Evolutionary conservation across 2,329 filamentous ascomycete genomes (phyloP), one percentile per base, ranked within the genome.

Genomic region (Neofusicoccum sp.): DNA sequence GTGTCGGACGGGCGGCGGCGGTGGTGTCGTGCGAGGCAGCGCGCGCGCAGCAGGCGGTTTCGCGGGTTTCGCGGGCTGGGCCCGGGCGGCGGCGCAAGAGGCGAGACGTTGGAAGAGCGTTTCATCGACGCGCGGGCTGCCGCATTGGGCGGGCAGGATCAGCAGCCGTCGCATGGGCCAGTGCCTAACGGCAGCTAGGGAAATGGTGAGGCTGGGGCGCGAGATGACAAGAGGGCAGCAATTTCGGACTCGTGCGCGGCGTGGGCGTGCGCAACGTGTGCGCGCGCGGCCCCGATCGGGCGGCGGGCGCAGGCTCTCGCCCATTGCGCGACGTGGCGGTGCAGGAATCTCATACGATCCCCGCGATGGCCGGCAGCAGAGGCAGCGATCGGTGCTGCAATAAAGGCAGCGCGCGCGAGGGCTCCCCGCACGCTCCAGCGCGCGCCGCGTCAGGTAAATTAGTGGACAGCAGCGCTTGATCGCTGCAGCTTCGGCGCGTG

Each of bases 161-260:
- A 60, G 56, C 56, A 60, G 44, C 44, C 44, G 45, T 60, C 44
- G 56, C 56, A 60, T 49, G 44, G 56, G 33, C 56, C 56, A 60
- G 56, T 34, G 56, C 9, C 56, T 60, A 60, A 60, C 56, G 56
- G 56, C 44, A 60, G 45, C 56, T 60, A 60, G 56, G 43, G 54
- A 58, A 49, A 60, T 60, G 56, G 56, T 60, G 56, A 60, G 56
- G 43, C 56, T 60, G 56, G 56, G 4, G 41, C 39, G 54, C n/a
- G 56, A 60, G 44, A 60, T 60, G 44, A 60, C 33, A 14, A 39
- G 36, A 28, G 36, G 37, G 11, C 45, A 44, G 49, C 56, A 45
- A 58, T 58, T 45, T 58, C 54, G 54, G 54, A 44, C 54, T 45
- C 41, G 31, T 58, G 54, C 28, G 43, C 34, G 34, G 49, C 49